Evolutionary conservation across 2,329 filamentous ascomycete species (phyloP), one percentile per base, ranked within the genome.

Genomic region (Westerdykella sp.): DNA sequence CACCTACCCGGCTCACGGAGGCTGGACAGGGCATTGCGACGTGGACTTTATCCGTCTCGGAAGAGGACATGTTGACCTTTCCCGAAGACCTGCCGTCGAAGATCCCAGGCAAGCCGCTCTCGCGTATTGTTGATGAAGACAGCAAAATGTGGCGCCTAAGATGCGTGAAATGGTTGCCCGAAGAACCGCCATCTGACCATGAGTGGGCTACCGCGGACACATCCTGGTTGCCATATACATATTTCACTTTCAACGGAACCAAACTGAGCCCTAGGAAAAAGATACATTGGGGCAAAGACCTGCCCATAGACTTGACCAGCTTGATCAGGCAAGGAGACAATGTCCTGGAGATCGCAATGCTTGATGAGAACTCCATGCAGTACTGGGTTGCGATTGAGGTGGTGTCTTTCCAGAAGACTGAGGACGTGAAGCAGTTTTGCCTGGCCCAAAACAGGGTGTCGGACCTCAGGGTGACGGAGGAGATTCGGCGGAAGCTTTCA

Each of bases 271-370:
- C 87, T 13, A 78, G 84, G 34, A 78, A 84, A 22, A 87, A 86
- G 54, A 63, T 79, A 1, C 83, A 93, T 48, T 78, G 90, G 56
- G 83, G 82, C 10, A 86, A 83, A 53, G 86, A 94, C 54, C 65
- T 88, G 7, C 83, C 90, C 0, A 71, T 86, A 5, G 87, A 95
- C 52, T 69, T 95, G 18, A 89, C 87, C 2, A 48, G 62, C 1
- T 63, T 78, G 15, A 51, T 94, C 5, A 60, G 56, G 7, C 52
- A 67, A 13, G 87, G 86, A 0, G 57, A 62, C 5, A 95, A 95
- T 55, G 62, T 56, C 0, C 59, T 95, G 2, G 68, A 73, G 4
- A 61, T 90, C 6, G 48, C 55, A 3, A 43, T 66, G 13, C 43
- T 64, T 41, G 66, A 74, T 50, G 55, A 55, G 25, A 55, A 55